These are phyloP conservation scores for Clavariopsis aquatica DNA, from an alignment of 495 filamentous ascomycete species.

Conservation along the genomic window DNA sequence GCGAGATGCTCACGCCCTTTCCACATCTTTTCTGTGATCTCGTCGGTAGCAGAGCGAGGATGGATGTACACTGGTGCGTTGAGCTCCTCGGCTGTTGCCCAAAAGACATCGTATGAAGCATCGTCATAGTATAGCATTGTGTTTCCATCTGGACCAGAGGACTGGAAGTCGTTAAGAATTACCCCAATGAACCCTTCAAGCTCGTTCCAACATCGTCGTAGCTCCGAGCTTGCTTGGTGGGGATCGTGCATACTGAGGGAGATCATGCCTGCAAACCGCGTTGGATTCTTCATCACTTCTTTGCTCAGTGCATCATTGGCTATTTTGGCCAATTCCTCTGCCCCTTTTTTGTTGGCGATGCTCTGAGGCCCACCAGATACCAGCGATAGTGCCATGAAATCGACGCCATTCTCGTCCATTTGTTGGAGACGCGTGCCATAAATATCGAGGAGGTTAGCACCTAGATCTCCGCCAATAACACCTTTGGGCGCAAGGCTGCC, in stretches of 20 bases:
- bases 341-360: constrained; percentile 46
- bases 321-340: constrained; percentile 48
- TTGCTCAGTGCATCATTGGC: constrained; percentile 62
- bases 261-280: constrained; percentile 61
- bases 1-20: constrained; percentile 52
- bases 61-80: constrained; percentile 66
- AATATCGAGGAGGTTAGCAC: constrained; percentile 46
- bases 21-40: constrained; percentile 54
- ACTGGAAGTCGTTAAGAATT: constrained; percentile 61
- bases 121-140: constrained; percentile 63
- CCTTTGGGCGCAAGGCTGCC: constrained; percentile 20
- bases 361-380: constrained; percentile 61
- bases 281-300: constrained; percentile 53
- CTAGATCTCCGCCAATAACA: constrained; percentile 33
- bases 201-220: constrained; percentile 56
- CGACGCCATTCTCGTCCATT: constrained; percentile 54
- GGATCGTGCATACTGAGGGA: constrained; percentile 60
- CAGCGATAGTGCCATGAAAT: constrained; percentile 60
- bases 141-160: constrained; percentile 52
- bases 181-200: constrained; percentile 58
- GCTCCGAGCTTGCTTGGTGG: constrained; percentile 56
- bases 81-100: constrained; percentile 57
- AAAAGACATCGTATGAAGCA: constrained; percentile 59
- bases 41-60: constrained; percentile 52
- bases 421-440: constrained; percentile 21